Conservation (phyloP, 2,329 filamentous ascomycete species). For the Pestalotiopsis sp. region DNA sequence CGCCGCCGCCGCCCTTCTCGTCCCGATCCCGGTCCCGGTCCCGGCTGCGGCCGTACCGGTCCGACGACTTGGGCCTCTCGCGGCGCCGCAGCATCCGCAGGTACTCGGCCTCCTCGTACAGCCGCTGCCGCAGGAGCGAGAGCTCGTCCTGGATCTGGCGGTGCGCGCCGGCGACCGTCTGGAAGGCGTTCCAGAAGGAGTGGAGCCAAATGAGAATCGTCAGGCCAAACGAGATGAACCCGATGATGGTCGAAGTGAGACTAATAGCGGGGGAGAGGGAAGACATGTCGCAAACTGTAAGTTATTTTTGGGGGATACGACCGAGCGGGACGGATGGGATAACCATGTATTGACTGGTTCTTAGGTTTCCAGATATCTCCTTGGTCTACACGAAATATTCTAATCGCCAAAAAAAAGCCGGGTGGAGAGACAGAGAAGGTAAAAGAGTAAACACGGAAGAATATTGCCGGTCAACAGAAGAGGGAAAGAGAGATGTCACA, state of each 20-base stretch:
- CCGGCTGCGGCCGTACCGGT: background rate
- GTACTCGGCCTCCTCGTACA: constrained; percentile 11
- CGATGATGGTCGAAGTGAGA: constrained; percentile 1
- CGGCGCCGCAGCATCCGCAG: constrained; percentile 1
- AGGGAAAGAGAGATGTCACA: background rate
- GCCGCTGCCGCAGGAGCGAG: constrained; percentile 5
- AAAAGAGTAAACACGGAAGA: background rate
- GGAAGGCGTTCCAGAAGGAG: constrained; percentile 10
- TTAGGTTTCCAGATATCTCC: no score
- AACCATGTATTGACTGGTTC: background rate
- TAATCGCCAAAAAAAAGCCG: background rate
- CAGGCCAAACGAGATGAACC: constrained; percentile 11
- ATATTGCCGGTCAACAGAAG: background rate
- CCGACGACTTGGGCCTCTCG: background rate
- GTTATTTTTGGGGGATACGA: background rate
- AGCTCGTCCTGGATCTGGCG: constrained; percentile 13
- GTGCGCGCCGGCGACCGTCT: constrained; percentile 1
- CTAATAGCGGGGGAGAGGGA: background rate
- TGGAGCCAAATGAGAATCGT: constrained; percentile 11
- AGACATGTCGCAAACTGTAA: background rate
- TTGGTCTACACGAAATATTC: background rate
- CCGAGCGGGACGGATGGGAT: background rate
- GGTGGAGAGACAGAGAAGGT: no score
- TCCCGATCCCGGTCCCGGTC: background rate
- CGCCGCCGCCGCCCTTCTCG: background rate